Conservation (phyloP, 768 basidiomycete species). For the Mycena venus region DNA sequence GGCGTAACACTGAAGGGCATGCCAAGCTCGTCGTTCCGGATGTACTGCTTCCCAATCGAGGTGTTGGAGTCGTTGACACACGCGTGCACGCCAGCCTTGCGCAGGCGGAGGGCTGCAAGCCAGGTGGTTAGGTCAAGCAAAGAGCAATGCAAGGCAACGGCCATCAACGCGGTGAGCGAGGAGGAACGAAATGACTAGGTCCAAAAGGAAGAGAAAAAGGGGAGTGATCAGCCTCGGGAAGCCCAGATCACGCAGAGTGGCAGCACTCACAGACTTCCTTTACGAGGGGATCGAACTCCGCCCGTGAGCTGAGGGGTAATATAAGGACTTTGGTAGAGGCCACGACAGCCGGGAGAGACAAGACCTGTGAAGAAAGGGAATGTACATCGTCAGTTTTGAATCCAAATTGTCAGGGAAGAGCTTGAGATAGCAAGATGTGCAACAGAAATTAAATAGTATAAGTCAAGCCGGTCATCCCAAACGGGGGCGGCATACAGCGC, state of each 20-base stretch:
- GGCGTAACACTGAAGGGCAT: conserved; percentile 97
- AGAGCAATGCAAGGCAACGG: neutral
- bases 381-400: conserved; percentile 29
- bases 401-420: too few relatives aligned
- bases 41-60: conserved; percentile 96
- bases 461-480: neutral
- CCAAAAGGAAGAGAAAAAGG: conserved; percentile 15
- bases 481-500: too few relatives aligned
- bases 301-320: conserved; percentile 90
- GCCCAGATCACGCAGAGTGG: neutral
- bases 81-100: conserved; percentile 92
- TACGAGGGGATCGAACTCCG: conserved; percentile 87
- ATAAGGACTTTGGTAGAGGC: conserved; percentile 98
- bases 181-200: conserved; percentile 12
- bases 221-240: conserved; percentile 7
- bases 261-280: conserved; percentile 87
- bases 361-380: conserved; percentile 65
- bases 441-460: conserved; percentile 12
- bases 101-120: conserved; percentile 82
- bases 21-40: conserved; percentile 97
- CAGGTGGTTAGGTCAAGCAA: neutral
- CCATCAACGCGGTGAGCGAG: conserved; percentile 8
- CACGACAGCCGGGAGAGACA: conserved; percentile 89
- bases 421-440: neutral
- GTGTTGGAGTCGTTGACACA: conserved; percentile 97